Conservation (phyloP, 805 yeast genomes). For the Phaffomyces antillensis region DNA sequence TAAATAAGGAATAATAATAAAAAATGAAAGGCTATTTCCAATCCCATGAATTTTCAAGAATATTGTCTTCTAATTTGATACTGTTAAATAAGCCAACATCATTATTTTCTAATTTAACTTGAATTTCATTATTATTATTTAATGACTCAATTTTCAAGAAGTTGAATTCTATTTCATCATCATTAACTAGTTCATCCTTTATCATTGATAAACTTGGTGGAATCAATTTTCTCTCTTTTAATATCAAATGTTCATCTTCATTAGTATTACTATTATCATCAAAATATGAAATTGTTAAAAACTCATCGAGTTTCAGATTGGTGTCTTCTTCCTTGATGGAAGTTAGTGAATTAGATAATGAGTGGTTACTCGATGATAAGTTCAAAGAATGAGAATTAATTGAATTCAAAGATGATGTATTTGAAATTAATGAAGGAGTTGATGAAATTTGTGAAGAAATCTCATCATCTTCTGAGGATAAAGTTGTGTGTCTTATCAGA, state of each 20-base stretch:
- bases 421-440: slow-evolving; percentile 19
- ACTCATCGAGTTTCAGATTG: slow-evolving; percentile 18
- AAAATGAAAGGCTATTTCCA: slow-evolving; percentile 8
- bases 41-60: slow-evolving; percentile 14
- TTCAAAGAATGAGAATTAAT: slow-evolving; percentile 5
- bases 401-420: slow-evolving; percentile 11
- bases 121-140: not conserved
- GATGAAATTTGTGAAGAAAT: slow-evolving; percentile 17
- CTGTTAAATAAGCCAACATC: slow-evolving; percentile 11
- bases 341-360: slow-evolving; percentile 9
- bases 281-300: slow-evolving; percentile 18
- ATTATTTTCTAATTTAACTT: not conserved
- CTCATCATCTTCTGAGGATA: slow-evolving; percentile 19
- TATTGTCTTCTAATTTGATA: slow-evolving; percentile 7
- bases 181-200: not conserved
- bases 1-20: not conserved
- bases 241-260: slow-evolving; percentile 1
- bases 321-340: slow-evolving; percentile 20
- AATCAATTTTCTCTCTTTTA: slow-evolving; percentile 1
- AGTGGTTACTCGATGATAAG: slow-evolving; percentile 1
- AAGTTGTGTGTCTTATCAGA: not conserved
- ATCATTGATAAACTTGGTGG: slow-evolving; percentile 8
- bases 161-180: slow-evolving; percentile 18
- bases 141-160: slow-evolving; percentile 17
- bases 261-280: slow-evolving; percentile 7